Percentiles rank a stretch among this genome's conserved stretches.
Conservation (phyloP, 2,329 filamentous ascomycete species). For the Ophiognomonia clavigignenti-juglandacearum region DNA sequence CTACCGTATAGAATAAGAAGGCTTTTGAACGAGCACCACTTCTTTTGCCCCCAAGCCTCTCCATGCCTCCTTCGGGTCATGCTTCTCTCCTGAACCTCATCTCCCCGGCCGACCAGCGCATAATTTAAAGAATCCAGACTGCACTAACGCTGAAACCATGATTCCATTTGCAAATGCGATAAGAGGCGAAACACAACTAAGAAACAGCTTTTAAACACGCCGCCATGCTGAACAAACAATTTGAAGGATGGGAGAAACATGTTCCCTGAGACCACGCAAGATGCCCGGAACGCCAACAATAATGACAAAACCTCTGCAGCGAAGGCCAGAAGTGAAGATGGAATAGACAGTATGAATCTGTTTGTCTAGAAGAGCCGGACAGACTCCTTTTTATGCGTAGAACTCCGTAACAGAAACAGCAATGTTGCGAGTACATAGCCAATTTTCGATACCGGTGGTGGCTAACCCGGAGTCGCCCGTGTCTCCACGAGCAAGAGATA, state of each 20-base stretch:
- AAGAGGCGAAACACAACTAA: constrained; percentile 5
- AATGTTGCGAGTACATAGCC: constrained; percentile 6
- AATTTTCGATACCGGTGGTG: not conserved
- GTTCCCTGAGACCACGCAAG: not conserved
- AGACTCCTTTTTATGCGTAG: not conserved
- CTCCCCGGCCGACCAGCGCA: constrained; percentile 9
- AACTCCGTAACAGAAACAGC: not conserved
- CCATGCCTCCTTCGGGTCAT: too few species aligned
- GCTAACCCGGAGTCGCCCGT: not conserved
- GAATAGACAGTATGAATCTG: not conserved
- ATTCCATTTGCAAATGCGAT: constrained; percentile 10
- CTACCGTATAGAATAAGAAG: not conserved
- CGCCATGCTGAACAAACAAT: constrained; percentile 7
- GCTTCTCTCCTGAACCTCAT: not conserved
- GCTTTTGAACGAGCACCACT: not conserved
- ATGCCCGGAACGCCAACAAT: constrained; percentile 5
- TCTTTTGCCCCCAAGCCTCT: too few species aligned
- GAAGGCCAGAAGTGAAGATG: not conserved
- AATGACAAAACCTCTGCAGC: not conserved
- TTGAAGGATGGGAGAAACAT: constrained; percentile 3
- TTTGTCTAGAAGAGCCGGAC: not conserved
- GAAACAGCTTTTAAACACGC: constrained; percentile 15
- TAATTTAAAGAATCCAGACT: constrained; percentile 16
- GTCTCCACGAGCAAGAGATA: not conserved
- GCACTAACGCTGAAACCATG: constrained; percentile 7